A percentile compares a stretch with the other conserved stretches of the same genome.
phyloP scores from a whole-genome alignment of 2,329 filamentous ascomycete species.

The Lachnellula hyalina region DNA sequence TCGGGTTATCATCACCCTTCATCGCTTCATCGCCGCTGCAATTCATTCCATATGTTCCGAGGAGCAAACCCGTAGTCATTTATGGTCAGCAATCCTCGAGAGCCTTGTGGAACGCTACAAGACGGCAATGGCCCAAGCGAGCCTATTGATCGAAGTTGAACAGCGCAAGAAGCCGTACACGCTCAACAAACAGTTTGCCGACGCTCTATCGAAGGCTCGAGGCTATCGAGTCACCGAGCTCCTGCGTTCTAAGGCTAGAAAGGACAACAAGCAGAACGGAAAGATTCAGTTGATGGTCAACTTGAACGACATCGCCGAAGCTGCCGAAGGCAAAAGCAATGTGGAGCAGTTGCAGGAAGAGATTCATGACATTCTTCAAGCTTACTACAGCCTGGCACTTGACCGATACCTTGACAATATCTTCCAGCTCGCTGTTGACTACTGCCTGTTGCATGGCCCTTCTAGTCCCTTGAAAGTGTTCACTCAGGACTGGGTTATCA shows the following conservation, averaged over 20 bases:
- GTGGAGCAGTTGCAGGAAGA: constrained; percentile 39
- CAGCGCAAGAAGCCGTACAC: constrained; percentile 29
- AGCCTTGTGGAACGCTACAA: constrained; percentile 23
- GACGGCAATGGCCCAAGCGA: constrained; percentile 20
- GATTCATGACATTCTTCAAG: constrained; percentile 54
- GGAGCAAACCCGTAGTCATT: constrained; percentile 8
- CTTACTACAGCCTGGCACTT: constrained; percentile 58
- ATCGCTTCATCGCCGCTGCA: constrained; percentile 26
- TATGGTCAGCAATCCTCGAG: constrained; percentile 21
- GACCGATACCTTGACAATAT: constrained; percentile 56
- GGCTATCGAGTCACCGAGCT: constrained; percentile 8
- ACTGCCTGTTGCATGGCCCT: constrained; percentile 49
- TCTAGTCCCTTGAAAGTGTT: constrained; percentile 49
- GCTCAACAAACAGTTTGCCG: constrained; percentile 26
- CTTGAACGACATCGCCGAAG: constrained; percentile 13
- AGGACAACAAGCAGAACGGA: constrained; percentile 6
- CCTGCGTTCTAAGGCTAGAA: constrained; percentile 14
- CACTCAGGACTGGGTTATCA: constrained; percentile 43
- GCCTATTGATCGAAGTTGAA: constrained; percentile 27
- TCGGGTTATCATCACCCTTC: constrained; percentile 26
- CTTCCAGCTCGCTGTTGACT: constrained; percentile 31
- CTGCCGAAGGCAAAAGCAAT: constrained; percentile 27
- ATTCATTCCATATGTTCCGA: constrained; percentile 22
- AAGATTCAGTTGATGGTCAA: constrained; percentile 10
- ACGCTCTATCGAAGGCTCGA: constrained; percentile 6